phyloP scores from a whole-genome alignment of 2,329 filamentous ascomycete genomes.

The Fusarium sp. region DNA sequence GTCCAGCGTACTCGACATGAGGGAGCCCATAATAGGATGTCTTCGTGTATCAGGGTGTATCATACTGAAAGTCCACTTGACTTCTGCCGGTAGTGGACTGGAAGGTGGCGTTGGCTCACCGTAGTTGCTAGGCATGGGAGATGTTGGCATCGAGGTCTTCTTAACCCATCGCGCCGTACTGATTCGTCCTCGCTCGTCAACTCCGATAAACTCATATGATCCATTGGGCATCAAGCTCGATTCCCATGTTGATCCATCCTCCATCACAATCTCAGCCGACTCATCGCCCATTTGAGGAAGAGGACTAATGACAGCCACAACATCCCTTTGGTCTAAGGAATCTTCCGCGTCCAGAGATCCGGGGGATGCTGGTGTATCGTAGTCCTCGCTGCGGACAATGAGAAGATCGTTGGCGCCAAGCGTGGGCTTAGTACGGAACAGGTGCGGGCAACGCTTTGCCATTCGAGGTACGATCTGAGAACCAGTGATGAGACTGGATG shows the following conservation, averaged over 20 bases:
- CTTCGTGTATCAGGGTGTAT: conserved; percentile 75
- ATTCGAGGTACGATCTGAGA: conserved; percentile 69
- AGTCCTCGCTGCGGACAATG: conserved; percentile 77
- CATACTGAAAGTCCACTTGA: conserved; percentile 80
- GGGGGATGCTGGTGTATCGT: conserved; percentile 53
- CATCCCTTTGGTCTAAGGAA: conserved; percentile 60
- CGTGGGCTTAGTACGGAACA: conserved; percentile 72
- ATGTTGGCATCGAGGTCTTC: conserved; percentile 48
- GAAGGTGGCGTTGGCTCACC: conserved; percentile 42
- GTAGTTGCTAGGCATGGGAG: conserved; percentile 31
- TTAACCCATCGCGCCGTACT: conserved; percentile 78
- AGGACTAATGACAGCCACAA: conserved; percentile 78
- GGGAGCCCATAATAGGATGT: conserved; percentile 79
- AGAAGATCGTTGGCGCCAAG: conserved; percentile 77
- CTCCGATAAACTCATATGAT: conserved; percentile 74
- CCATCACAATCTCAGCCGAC: conserved; percentile 73
- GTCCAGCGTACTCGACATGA: conserved; percentile 73
- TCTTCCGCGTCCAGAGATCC: conserved; percentile 58
- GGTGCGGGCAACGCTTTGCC: conserved; percentile 70
- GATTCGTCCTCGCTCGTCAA: conserved; percentile 67
- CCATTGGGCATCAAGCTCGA: conserved; percentile 65
- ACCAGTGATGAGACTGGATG: conserved; percentile 69
- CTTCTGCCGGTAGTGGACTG: conserved; percentile 53
- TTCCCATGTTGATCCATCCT: conserved; percentile 70
- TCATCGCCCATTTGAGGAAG: conserved; percentile 62